phyloP scores from a whole-genome alignment of 371 early-diverging fungal genomes.

The Rhizopus delemar region DNA sequence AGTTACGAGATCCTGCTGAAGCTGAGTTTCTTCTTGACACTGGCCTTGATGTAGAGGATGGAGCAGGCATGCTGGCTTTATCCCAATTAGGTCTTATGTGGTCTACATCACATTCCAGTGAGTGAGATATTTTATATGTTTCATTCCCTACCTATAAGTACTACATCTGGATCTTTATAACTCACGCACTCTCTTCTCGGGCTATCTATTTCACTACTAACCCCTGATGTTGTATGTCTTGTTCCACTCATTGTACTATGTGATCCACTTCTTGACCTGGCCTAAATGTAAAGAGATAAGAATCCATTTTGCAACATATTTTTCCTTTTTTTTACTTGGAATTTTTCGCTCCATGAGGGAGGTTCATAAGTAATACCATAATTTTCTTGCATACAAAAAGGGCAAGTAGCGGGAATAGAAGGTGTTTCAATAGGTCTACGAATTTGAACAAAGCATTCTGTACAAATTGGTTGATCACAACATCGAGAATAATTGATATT shows the following conservation, averaged over 20 bases:
- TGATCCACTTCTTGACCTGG: constrained; percentile 29
- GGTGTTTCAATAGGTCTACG: constrained; percentile 69
- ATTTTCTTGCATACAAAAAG: constrained; percentile 84
- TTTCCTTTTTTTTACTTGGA: constrained; percentile 15
- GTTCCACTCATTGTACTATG: constrained; percentile 34
- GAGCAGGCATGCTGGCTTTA: constrained; percentile 33
- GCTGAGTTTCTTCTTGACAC: constrained; percentile 53
- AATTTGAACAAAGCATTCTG: constrained; percentile 93
- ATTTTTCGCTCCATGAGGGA: constrained; percentile 47
- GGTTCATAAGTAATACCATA: constrained; percentile 81
- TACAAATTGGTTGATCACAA: constrained; percentile 94
- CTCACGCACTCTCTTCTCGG: constrained; percentile 61
- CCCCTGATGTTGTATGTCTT: constrained; percentile 48
- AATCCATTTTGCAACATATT: not conserved
- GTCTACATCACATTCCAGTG: constrained; percentile 43
- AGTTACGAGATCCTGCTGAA: constrained; percentile 31
- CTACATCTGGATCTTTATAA: constrained; percentile 66
- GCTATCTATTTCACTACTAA: constrained; percentile 22
- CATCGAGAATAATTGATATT: constrained; percentile 93
- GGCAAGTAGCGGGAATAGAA: constrained; percentile 72
- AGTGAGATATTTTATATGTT: not conserved
- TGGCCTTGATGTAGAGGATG: constrained; percentile 12
- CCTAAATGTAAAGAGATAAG: constrained; percentile 5
- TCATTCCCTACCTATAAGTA: constrained; percentile 64
- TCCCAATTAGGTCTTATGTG: constrained; percentile 80